phyloP scores from a whole-genome alignment of 1,284 basidiomycete genomes.

The Naganishia sp. region DNA sequence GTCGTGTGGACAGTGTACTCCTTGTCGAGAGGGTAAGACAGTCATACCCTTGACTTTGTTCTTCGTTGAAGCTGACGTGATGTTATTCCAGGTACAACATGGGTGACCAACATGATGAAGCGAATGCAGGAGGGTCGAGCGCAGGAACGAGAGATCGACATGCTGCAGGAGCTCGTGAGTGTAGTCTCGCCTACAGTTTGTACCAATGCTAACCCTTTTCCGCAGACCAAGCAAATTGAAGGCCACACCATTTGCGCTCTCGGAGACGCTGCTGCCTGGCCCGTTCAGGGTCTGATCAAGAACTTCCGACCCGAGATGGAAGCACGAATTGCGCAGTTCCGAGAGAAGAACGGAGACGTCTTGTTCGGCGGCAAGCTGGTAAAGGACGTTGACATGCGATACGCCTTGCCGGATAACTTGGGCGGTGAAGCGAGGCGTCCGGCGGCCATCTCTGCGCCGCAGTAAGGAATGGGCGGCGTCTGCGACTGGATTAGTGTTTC shows the following conservation, averaged over 20 bases:
- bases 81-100: conserved; percentile 63
- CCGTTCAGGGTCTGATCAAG: conserved; percentile 88
- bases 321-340: conserved; percentile 76
- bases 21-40: conserved; percentile 76
- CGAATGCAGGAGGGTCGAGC: conserved; percentile 78
- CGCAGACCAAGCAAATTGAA: conserved; percentile 78
- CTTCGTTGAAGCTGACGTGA: conserved; percentile 35
- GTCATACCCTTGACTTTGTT: background rate
- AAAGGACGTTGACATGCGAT: conserved; percentile 68
- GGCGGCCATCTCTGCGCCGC: conserved; percentile 4
- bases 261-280: conserved; percentile 97
- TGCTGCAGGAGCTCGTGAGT: conserved; percentile 66
- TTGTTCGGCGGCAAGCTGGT: conserved; percentile 82
- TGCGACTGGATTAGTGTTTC: background rate
- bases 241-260: conserved; percentile 94
- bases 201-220: background rate
- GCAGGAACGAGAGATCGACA: conserved; percentile 92
- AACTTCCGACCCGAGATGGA: conserved; percentile 95
- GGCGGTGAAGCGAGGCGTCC: conserved; percentile 23
- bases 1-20: conserved; percentile 97
- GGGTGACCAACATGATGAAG: conserved; percentile 99
- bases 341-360: conserved; percentile 76
- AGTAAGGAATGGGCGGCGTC: background rate
- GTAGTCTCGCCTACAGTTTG: too few relatives aligned
- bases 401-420: conserved; percentile 80